Percentiles rank a stretch among this genome's conserved stretches.
These are phyloP conservation scores for Leccinum incarnatum DNA, from an alignment of 768 basidiomycete species.

Conservation along the genomic window DNA sequence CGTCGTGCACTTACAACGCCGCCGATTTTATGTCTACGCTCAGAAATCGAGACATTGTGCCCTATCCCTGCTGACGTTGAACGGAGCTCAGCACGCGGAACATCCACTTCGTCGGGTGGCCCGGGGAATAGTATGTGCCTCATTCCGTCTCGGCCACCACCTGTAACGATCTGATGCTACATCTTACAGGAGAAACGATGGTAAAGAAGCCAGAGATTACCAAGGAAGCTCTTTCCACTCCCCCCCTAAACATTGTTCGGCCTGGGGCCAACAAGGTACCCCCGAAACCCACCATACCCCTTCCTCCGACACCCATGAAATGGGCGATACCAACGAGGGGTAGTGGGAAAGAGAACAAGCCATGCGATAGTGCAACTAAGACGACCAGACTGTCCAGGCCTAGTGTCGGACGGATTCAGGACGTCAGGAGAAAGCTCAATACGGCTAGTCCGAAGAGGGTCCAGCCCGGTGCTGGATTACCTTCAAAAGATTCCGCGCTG, in stretches of 20 bases:
- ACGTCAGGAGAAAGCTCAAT: not conserved
- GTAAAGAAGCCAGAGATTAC: not conserved
- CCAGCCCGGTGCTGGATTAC: slow-evolving; percentile 3
- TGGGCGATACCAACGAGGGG: slow-evolving; percentile 1
- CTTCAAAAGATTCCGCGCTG: slow-evolving; percentile 4
- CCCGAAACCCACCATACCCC: slow-evolving; percentile 4
- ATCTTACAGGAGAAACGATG: slow-evolving; percentile 1
- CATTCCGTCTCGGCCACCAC: not conserved
- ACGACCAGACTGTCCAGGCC: slow-evolving; percentile 4
- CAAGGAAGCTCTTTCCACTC: slow-evolving; percentile 1
- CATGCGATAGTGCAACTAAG: slow-evolving; percentile 1
- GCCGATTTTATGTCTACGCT: not conserved
- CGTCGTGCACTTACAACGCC: not conserved
- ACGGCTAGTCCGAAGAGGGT: slow-evolving; percentile 5
- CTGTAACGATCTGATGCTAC: not conserved
- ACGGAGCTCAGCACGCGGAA: not conserved
- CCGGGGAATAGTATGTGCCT: slow-evolving; percentile 6
- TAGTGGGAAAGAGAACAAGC: slow-evolving; percentile 18
- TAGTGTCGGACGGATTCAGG: not conserved
- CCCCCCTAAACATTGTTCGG: slow-evolving; percentile 1
- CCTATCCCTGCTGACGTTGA: not conserved
- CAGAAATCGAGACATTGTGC: not conserved
- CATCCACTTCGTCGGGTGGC: not conserved
- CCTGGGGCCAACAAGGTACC: slow-evolving; percentile 8
- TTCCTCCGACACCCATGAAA: not conserved